phyloP scores from a whole-genome alignment of 2,329 filamentous ascomycete genomes.

The Sporothrix dimorphospora region DNA sequence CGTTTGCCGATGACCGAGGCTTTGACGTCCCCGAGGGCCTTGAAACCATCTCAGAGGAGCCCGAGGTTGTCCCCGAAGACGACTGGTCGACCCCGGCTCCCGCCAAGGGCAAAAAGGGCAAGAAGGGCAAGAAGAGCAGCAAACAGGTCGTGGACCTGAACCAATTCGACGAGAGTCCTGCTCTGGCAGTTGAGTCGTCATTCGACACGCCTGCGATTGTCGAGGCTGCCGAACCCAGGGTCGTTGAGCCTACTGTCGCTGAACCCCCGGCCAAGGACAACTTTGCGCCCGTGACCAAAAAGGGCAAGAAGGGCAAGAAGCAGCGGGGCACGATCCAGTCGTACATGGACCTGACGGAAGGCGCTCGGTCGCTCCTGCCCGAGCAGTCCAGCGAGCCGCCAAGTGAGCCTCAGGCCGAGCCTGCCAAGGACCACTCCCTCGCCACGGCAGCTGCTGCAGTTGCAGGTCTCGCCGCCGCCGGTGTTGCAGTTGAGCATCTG shows the following conservation, averaged over 20 bases:
- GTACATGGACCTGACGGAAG: conserved; percentile 13
- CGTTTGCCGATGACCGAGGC: not conserved
- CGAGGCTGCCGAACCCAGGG: not conserved
- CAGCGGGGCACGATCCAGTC: conserved; percentile 16
- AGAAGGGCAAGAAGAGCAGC: conserved; percentile 22
- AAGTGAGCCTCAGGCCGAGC: not conserved
- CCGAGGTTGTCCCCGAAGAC: not conserved
- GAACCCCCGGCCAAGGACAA: not conserved
- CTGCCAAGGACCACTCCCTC: not conserved
- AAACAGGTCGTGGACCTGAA: conserved; percentile 11
- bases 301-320: conserved; percentile 25
- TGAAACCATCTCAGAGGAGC: conserved; percentile 19
- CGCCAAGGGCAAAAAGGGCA: conserved; percentile 24
- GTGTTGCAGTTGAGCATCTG: not conserved
- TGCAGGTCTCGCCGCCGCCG: not conserved
- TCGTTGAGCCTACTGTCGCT: not conserved
- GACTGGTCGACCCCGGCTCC: conserved; percentile 19
- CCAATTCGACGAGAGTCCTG: not conserved
- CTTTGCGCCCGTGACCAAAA: conserved; percentile 3
- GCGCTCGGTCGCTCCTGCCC: conserved; percentile 16
- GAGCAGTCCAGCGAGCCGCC: conserved; percentile 21
- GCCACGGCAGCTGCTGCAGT: not conserved
- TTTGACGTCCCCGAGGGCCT: conserved; percentile 3
- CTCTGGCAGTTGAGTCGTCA: not conserved
- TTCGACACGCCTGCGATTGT: not conserved